phyloP scores from a whole-genome alignment of 805 yeast genomes.

The Maudiozyma pseudohumilis region DNA sequence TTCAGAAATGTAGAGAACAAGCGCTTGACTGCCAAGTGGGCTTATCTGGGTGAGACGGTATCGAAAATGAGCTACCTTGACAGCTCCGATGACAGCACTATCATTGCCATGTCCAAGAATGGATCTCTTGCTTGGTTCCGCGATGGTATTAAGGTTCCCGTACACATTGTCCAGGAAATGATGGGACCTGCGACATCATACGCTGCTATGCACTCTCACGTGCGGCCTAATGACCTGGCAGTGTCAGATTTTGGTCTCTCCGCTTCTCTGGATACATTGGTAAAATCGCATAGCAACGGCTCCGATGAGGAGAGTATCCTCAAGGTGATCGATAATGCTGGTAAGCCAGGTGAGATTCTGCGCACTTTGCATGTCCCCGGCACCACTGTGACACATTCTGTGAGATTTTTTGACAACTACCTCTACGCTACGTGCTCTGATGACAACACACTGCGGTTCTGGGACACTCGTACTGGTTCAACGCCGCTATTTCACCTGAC shows the following conservation, averaged over 20 bases:
- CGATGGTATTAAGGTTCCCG: slow-evolving; percentile 24
- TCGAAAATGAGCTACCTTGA: slow-evolving; percentile 21
- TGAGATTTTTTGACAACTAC: slow-evolving; percentile 25
- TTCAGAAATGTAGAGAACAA: slow-evolving; percentile 37
- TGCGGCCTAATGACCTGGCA: slow-evolving; percentile 14
- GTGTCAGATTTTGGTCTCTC: slow-evolving; percentile 26
- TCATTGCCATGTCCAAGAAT: slow-evolving; percentile 24
- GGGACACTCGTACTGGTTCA: slow-evolving; percentile 25
- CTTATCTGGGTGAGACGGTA: slow-evolving; percentile 25
- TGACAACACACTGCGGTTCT: slow-evolving; percentile 25
- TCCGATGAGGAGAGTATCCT: slow-evolving; percentile 23
- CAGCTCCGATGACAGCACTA: slow-evolving; percentile 32
- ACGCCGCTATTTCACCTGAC: slow-evolving; percentile 18
- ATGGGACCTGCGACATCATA: slow-evolving; percentile 26
- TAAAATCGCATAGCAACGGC: slow-evolving; percentile 24
- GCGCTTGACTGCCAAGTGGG: slow-evolving; percentile 20
- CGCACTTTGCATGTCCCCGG: slow-evolving; percentile 23
- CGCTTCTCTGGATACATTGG: slow-evolving; percentile 20
- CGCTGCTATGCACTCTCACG: slow-evolving; percentile 23
- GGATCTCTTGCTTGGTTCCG: slow-evolving; percentile 30
- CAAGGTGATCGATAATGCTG: slow-evolving; percentile 26
- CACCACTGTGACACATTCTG: slow-evolving; percentile 25
- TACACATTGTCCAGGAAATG: slow-evolving; percentile 25
- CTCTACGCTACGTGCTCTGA: slow-evolving; percentile 27
- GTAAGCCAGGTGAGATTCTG: slow-evolving; percentile 24